These are phyloP conservation scores for Posidonia oceanica DNA, from an alignment of 116 monocot species.

Conservation along the genomic window DNA sequence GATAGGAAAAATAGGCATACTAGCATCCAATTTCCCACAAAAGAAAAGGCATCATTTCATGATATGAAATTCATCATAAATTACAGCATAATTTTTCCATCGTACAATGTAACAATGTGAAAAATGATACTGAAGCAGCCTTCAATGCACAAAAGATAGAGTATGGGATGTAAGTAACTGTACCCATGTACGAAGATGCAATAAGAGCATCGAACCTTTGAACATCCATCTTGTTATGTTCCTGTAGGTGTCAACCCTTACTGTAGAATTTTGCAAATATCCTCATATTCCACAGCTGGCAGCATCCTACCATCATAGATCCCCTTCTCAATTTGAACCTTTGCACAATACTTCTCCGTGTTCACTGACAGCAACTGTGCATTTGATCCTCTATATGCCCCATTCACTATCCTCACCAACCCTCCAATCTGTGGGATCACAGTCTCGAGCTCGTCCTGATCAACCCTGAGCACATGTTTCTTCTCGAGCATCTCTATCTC, in stretches of 20 bases:
- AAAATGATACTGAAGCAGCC: no score
- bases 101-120: no score
- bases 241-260: not conserved
- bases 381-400: slow-evolving; percentile 75
- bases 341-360: slow-evolving; percentile 60
- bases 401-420: slow-evolving; percentile 84
- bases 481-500: slow-evolving; percentile 91
- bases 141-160: no score
- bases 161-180: no score
- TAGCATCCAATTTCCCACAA: no score
- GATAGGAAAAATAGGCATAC: no score
- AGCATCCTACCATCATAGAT: slow-evolving; percentile 84
- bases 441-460: slow-evolving; percentile 89
- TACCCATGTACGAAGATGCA: no score
- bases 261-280: slow-evolving; percentile 53
- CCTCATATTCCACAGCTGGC: slow-evolving; percentile 77
- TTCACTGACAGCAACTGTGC: slow-evolving; percentile 62
- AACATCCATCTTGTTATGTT: no score
- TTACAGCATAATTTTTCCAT: no score
- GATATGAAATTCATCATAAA: no score
- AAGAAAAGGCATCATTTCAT: no score
- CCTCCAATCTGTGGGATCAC: slow-evolving; percentile 92
- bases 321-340: slow-evolving; percentile 92
- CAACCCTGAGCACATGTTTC: slow-evolving; percentile 75
- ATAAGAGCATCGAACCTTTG: no score